Evolutionary conservation across 495 filamentous ascomycete species (phyloP), one percentile per base, ranked within the genome.

Genomic region (Penicillium coffeae): DNA sequence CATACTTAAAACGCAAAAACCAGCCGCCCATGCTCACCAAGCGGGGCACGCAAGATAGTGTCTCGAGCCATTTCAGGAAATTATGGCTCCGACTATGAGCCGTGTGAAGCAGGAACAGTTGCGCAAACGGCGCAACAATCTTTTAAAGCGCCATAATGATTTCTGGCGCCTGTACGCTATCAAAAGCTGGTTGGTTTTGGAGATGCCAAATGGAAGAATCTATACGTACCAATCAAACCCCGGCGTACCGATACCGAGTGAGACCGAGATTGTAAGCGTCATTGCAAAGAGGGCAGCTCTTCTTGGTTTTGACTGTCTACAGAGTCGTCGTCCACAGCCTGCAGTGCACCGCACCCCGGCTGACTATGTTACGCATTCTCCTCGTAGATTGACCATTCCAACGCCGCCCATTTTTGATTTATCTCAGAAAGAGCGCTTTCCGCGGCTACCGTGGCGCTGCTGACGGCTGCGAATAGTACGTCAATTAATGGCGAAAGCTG

Each of bases 331-430:
- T 34, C 25, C 42, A n/a, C 25, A 44, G 1, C 15, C 42, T 34
- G 8, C 25, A n/a, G 42, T 34, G 8, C 25, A 44, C 20, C 76
- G 33, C 0, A 75, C 77, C 3, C 66, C 72, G 2, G 71, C 20
- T n/a, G 60, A 65, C 54, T 77, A 73, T 42, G 27, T 20, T 6
- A 2, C 18, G 1, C 1, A 19, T 40, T 20, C 38, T 19, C 16
- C 38, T 21, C 8, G 8, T 15, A 21, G 10, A 1, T 21, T 40
- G 18, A 7, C n/a, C 8, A 13, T 40, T 12, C 38, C 38, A 12
- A n/a, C 18, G 21, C 8, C 38, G 8, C 38, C 38, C 4, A 12
- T 21, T 2, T 40, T 40, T 40, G 5, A 18, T 21, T 4, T 21
- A 10, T 5, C 25, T 30, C 10, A 30, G 25, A 4, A 5, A 10